Evolutionary conservation across 2,329 filamentous ascomycete genomes (phyloP), one percentile per base, ranked within the genome.

Genomic region (Aspergillus sp.): DNA sequence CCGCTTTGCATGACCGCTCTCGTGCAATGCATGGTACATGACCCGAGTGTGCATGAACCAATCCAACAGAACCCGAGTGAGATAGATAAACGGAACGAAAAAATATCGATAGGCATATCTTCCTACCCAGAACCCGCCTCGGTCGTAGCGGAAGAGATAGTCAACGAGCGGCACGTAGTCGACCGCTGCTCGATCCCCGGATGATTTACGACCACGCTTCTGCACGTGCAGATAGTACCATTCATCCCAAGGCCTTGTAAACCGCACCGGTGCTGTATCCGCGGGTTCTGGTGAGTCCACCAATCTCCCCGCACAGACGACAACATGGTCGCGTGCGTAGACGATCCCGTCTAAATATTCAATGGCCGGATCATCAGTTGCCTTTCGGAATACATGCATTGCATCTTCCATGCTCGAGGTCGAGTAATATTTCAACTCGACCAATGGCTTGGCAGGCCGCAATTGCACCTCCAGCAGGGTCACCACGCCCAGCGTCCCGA

Each of bases 181-280:
- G 5, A 72, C 62, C 59, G 78, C 81, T 2, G 78, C 77, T 26
- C 75, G 74, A 1, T 64, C 60, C 2, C 75, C 78, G 1, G 73
- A 73, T 77, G 78, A 81, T 61, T 82, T 82, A 5, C 8, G 0
- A 71, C 76, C 40, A 8, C 41, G 43, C 10, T 32, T 33, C 6
- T 45, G 52, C 1, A 78, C 83, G 52, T 85, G 83, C 2, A 88
- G 68, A 49, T 87, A 88, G 59, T 86, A 87, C 86, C 85, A 89
- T 0, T 82, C 79, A 53, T 89, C 85, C 3, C 62, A 63, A 0
- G 76, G 68, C 7, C 76, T 70, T n/a, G 75, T 77, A 62, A 87
- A 85, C 0, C 61, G 69, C 27, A 65, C 67, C 1, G 67, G 55
- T 40, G 59, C 60, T 2, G 52, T 49, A 1, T 61, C 65, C 1